A percentile compares a stretch with the other conserved stretches of the same genome.
Evolutionary conservation across 2,329 filamentous ascomycete genomes (phyloP).

Genomic region (Aspergillus neoniger): DNA sequence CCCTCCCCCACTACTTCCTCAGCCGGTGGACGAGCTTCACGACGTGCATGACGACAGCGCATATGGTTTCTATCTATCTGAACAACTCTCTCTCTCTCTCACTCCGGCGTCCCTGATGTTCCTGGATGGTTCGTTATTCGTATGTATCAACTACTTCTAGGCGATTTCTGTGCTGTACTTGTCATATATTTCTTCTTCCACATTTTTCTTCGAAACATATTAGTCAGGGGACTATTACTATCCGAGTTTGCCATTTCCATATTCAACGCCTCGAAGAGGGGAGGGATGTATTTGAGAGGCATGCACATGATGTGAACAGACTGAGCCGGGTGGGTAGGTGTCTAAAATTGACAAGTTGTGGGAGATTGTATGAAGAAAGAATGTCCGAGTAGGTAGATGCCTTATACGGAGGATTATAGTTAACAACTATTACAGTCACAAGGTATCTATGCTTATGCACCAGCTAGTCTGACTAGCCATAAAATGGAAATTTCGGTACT

Average conservation of each 20-base stretch:
- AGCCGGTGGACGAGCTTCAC: conserved; percentile 20
- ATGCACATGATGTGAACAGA: too few relatives aligned
- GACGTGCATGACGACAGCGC: conserved; percentile 28
- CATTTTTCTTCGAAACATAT: not conserved
- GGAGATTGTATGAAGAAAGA: too few relatives aligned
- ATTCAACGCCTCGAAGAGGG: not conserved
- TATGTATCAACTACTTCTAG: conserved; percentile 9
- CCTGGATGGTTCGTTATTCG: conserved; percentile 2
- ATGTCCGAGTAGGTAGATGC: too few relatives aligned
- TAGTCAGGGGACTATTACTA: not conserved
- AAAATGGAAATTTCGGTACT: too few relatives aligned
- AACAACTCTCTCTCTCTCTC: not conserved
- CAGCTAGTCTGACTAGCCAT: too few relatives aligned
- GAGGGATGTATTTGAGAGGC: too few relatives aligned
- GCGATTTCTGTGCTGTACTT: not conserved
- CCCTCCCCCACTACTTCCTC: not conserved
- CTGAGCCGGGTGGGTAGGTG: too few relatives aligned
- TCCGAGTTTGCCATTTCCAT: not conserved
- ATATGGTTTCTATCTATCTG: conserved; percentile 17
- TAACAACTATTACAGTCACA: too few relatives aligned
- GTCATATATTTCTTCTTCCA: not conserved
- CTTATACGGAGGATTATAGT: too few relatives aligned
- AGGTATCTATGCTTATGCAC: too few relatives aligned
- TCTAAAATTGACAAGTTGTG: too few relatives aligned
- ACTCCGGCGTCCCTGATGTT: not conserved